A percentile compares a stretch with the other conserved stretches of the same genome.
Evolutionary conservation across 2,329 filamentous ascomycete species (phyloP).

Genomic region (Fusarium floridanum): DNA sequence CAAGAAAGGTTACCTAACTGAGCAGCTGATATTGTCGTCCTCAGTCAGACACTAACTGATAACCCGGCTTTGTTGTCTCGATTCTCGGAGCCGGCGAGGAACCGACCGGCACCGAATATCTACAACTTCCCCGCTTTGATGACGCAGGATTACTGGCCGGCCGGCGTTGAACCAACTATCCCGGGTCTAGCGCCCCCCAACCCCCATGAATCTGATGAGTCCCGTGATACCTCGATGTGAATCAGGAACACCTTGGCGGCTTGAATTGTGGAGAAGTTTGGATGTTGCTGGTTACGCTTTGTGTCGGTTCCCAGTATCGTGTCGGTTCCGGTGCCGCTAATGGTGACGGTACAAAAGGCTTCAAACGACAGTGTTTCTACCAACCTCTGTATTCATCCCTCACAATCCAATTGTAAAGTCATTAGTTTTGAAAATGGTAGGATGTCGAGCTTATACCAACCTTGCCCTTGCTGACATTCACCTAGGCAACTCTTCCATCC

Average conservation of each 20-base stretch:
- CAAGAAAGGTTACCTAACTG: no score
- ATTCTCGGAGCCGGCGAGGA: neutral
- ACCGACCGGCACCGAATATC: slow-evolving; percentile 2
- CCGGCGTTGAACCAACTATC: neutral
- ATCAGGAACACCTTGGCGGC: neutral
- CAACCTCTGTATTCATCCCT: neutral
- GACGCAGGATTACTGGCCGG: neutral
- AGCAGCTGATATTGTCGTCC: no score
- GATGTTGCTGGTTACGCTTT: neutral
- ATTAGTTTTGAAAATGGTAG: neutral
- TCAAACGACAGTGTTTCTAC: neutral
- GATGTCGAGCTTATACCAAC: no score
- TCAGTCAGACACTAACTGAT: no score
- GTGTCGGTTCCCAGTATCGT: neutral
- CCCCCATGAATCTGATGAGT: neutral
- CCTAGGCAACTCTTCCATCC: neutral
- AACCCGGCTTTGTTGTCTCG: neutral
- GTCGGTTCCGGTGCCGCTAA: neutral
- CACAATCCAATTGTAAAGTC: neutral
- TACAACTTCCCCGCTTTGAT: neutral
- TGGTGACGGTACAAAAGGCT: neutral
- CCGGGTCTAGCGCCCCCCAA: slow-evolving; percentile 1
- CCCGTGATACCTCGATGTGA: neutral
- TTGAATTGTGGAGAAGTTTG: neutral
- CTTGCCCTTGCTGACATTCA: neutral